phyloP scores from a whole-genome alignment of 495 filamentous ascomycete species.

The Annulohypoxylon bovei region DNA sequence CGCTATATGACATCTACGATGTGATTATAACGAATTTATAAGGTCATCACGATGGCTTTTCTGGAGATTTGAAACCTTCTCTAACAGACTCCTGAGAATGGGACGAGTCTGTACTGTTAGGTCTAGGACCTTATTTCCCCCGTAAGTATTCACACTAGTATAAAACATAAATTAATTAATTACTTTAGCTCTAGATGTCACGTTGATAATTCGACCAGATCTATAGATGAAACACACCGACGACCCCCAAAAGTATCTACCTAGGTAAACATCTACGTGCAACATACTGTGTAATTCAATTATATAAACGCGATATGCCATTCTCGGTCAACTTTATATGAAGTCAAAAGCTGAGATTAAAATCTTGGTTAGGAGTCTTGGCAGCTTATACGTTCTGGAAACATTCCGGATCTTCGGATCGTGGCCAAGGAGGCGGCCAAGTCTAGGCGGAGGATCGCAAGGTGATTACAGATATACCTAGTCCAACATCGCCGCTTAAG shows the following conservation, averaged over 20 bases:
- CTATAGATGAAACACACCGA: not conserved
- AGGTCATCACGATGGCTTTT: not conserved
- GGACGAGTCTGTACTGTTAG: too few relatives aligned
- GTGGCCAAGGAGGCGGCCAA: slow-evolving; percentile 13
- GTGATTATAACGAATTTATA: slow-evolving; percentile 18
- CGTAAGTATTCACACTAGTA: not conserved
- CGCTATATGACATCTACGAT: slow-evolving; percentile 12
- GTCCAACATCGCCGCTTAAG: not conserved
- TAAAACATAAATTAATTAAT: not conserved
- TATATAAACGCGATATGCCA: not conserved
- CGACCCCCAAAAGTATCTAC: not conserved
- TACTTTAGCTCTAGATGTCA: not conserved
- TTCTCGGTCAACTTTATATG: slow-evolving; percentile 12
- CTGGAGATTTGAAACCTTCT: not conserved
- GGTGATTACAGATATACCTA: not conserved
- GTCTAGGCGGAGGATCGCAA: slow-evolving; percentile 1
- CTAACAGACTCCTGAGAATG: not conserved
- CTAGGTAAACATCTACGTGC: not conserved
- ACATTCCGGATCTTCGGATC: slow-evolving; percentile 25
- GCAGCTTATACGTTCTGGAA: slow-evolving; percentile 18
- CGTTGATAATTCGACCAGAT: not conserved
- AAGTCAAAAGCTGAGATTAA: slow-evolving; percentile 13
- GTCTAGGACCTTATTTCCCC: not conserved
- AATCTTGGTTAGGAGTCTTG: slow-evolving; percentile 22
- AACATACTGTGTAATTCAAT: not conserved